These are phyloP conservation scores for Aquilaria yunnanensis DNA, from an alignment of 345 rosid species.

Conservation along the genomic window DNA sequence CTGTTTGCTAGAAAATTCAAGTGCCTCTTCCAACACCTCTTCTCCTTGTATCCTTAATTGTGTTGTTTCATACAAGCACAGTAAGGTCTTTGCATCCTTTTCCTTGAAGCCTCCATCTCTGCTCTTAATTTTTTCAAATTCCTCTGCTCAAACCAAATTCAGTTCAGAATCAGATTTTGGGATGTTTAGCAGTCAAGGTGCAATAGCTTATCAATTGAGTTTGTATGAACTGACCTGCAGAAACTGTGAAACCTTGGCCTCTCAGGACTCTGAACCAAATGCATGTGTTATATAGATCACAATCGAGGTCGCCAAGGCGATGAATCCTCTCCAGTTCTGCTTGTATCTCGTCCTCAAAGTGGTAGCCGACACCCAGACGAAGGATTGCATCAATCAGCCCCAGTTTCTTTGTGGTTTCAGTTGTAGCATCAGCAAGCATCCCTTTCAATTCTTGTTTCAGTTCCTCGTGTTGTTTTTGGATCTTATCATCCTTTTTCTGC, in stretches of 20 bases:
- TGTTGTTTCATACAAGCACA: constrained; percentile 30
- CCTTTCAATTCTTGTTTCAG: constrained; percentile 20
- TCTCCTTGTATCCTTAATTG: constrained; percentile 18
- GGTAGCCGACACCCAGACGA: constrained; percentile 22
- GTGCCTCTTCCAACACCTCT: constrained; percentile 18
- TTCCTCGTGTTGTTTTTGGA: background rate
- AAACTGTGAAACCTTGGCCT: constrained; percentile 11
- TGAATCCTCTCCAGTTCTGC: background rate
- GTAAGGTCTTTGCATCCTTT: constrained; percentile 14
- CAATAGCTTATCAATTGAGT: too few relatives aligned
- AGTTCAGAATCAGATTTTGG: too few relatives aligned
- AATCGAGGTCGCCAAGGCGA: background rate
- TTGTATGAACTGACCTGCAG: constrained; percentile 12
- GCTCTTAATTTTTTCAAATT: constrained; percentile 25
- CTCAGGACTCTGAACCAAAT: constrained; percentile 19
- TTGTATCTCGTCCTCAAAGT: constrained; percentile 2
- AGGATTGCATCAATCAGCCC: constrained; percentile 24
- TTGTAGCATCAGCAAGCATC: constrained; percentile 5
- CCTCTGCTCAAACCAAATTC: constrained; percentile 6
- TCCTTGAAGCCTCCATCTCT: constrained; percentile 17
- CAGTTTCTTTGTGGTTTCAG: background rate
- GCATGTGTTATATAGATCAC: background rate
- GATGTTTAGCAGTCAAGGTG: too few relatives aligned
- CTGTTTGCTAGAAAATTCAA: constrained; percentile 10
- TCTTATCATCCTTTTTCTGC: background rate